Base-by-base conservation (phyloP, 345 rosid genomes). In the sweet orange (Citrus sinensis) region DNA sequence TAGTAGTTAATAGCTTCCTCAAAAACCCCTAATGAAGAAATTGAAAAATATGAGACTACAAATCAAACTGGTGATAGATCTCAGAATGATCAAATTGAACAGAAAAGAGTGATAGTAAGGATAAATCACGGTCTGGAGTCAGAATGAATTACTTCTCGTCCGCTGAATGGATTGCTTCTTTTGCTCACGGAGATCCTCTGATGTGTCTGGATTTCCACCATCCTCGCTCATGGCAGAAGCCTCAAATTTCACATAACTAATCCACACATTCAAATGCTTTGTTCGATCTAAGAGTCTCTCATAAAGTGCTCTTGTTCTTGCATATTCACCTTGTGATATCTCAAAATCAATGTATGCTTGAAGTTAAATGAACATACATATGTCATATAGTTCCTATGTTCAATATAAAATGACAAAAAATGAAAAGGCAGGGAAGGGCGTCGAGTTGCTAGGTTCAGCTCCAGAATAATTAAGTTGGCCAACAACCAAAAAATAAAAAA, bases 261-360 rank as follows among this genome's bases (percentile, higher is more conserved):
- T 85, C 99, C 99, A 95, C 19, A 92, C 98, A 84, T 93, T 95
- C 82, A 92, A 80, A 76, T 95, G 97, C 82, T 92, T 92, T 10
- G 98, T 95, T 24, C 97, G 90, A 74, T 90, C 93, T 73, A 93
- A 80, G 24, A 92, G 89, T 74, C 95, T 87, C 85, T 88, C 92
- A 63, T 93, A 95, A 24, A 92, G 82, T 76, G 87, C 87, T 67
- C 93, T 77, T 0, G 94, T 91, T 87, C 88, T 88, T 65, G 86
- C 92, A 75, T 76, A 89, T 71, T 95, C 97, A 46, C 92, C 91
- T 86, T 91, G 94, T 11, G 97, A 85, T 61, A 90, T 92, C 84
- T 93, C 99, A 80, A 95, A 95, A 77, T 95, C 98, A 22, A 95
- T 92, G 80, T 91, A 95, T 78, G 97, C 98, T 94, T 93, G 89